Conservation (phyloP, 73 alveolate genomes). For the Tetrahymena elliotti region DNA sequence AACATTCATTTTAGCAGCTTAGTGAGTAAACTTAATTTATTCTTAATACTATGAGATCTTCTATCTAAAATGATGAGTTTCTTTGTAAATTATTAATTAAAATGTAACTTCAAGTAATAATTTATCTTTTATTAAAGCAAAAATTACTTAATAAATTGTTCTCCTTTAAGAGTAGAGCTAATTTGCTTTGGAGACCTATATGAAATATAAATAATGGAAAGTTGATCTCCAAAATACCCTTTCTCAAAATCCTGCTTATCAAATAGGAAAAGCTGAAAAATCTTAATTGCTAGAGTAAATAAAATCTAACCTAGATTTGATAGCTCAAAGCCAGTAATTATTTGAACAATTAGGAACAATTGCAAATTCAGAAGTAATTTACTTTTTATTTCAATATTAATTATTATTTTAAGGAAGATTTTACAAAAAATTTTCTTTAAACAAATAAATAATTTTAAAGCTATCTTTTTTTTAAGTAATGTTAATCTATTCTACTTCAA, state of each 20-base stretch:
- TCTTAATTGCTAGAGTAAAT: background rate
- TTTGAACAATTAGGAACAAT: background rate
- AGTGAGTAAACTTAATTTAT: background rate
- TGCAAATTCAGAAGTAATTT: background rate
- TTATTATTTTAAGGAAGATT: too few species aligned
- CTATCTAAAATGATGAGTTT: background rate
- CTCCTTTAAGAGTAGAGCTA: background rate
- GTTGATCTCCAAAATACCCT: background rate
- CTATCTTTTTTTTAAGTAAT: too few species aligned
- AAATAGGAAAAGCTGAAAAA: background rate
- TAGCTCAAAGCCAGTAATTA: background rate
- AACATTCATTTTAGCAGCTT: background rate
- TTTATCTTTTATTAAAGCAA: background rate
- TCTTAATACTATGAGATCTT: background rate
- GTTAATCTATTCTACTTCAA: too few species aligned
- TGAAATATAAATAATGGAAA: background rate
- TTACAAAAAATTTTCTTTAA: too few species aligned
- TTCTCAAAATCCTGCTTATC: background rate
- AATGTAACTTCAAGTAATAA: background rate
- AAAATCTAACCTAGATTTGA: background rate
- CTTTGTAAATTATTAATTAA: background rate
- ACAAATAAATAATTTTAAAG: too few species aligned
- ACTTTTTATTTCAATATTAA: background rate
- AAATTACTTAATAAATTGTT: background rate
- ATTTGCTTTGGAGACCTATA: background rate